phyloP scores from a whole-genome alignment of 1,284 basidiomycete genomes.

The Cryptococcus sp. region DNA sequence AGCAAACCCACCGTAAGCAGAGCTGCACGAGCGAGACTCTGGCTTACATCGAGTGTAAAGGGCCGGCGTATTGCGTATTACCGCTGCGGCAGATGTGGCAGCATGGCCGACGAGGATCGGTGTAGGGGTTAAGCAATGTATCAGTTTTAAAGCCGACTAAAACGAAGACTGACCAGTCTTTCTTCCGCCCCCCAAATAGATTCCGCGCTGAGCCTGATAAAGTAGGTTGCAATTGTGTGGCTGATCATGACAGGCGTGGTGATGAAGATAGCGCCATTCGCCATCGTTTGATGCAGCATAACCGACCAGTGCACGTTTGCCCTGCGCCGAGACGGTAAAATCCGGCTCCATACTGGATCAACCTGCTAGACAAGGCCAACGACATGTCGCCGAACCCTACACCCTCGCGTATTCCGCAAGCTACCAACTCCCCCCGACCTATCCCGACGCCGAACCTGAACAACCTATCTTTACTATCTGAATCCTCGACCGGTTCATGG shows the following conservation, averaged over 20 bases:
- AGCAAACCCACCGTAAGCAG: no score
- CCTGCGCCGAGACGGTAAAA: no score
- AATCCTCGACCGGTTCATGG: conserved; percentile 51
- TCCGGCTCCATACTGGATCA: background rate
- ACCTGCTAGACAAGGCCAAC: background rate
- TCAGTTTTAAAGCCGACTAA: conserved; percentile 17
- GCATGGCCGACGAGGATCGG: background rate
- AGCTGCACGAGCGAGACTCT: no score
- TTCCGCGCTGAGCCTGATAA: conserved; percentile 10
- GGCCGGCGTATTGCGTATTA: background rate
- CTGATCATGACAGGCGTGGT: no score
- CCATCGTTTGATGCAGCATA: no score
- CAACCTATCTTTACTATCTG: conserved; percentile 44
- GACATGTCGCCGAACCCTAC: conserved; percentile 1
- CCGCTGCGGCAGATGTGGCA: conserved; percentile 5
- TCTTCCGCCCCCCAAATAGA: no score
- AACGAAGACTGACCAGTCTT: background rate
- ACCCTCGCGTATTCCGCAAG: conserved; percentile 2
- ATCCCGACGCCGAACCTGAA: conserved; percentile 32
- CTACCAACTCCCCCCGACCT: conserved; percentile 13
- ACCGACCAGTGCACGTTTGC: no score
- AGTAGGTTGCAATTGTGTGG: no score
- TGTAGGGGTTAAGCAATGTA: conserved; percentile 1
- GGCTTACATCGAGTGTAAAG: background rate
- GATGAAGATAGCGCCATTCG: no score